Base-by-base conservation (phyloP, 176 grass and related monocot genomes). In the Cenchrus purpureus region DNA sequence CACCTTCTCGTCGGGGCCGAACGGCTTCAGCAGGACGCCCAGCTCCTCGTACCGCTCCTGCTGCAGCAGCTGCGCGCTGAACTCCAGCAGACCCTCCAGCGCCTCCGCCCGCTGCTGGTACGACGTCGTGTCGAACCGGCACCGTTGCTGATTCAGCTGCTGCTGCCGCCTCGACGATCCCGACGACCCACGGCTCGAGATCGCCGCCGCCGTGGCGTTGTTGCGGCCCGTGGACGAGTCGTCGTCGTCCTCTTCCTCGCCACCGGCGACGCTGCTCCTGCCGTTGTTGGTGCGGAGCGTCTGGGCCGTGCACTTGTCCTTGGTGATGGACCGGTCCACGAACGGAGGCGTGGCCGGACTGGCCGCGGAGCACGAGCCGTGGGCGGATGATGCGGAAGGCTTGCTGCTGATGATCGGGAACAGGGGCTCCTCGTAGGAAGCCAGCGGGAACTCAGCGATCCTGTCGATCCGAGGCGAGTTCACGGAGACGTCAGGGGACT, bases 31-130 rank as follows among this genome's bases (percentile, higher is more conserved):
- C 57, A 97, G 69, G 29, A 94, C 64, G 8, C 81, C 88, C 65
- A 97, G 63, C 34, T 97, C 95, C 58, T 92, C 92, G 12, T 92
- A 94, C 75, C 90, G 81, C 88, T 92, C 95, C 75, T 97, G 92
- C 68, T 97, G 92, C 65, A 92, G 83, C 46, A 97, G 86, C 58
- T 92, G 86, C 5, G 95, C 90, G 42, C 95, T 97, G 61, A 97
- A 92, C 80, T 97, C 92, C 6, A 97, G 86, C 65, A 97, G 76
- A 11, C 95, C 95, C 50, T 97, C 95, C 78, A 97, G 81, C 4
- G 95, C 95, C 83, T 97, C 95, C 6, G 92, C 92, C 22, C 95
- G 89, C 81, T 94, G 92, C 81, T 86, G 86, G 78, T 94, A 89
- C 0, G 90, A 97, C n/a, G 88, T 89, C 0, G 90, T 97, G 75